These are phyloP conservation scores for Fusarium multiceps DNA, from an alignment of 2,329 filamentous ascomycete genomes.

Conservation along the genomic window DNA sequence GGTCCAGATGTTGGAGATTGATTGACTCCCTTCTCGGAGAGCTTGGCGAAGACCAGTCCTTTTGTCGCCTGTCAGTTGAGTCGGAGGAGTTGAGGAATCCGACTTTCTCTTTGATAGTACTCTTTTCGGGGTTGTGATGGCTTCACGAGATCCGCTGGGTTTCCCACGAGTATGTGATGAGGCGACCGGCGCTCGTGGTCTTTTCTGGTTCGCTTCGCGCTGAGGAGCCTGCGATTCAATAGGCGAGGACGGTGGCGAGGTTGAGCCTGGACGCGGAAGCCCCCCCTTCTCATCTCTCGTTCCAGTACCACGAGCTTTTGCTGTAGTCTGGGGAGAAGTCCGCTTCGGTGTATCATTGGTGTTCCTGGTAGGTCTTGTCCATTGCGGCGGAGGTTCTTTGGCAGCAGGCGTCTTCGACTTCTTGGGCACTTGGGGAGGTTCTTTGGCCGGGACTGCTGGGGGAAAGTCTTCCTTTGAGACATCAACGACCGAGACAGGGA, in stretches of 20 bases:
- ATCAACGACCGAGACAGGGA: conserved; percentile 45
- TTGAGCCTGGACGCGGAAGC: conserved; percentile 13
- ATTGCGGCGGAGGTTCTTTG: conserved; percentile 28
- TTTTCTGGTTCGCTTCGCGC: conserved; percentile 44
- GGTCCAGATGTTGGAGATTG: conserved; percentile 61
- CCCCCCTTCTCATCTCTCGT: conserved; percentile 24
- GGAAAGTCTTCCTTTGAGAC: conserved; percentile 40
- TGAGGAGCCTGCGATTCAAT: conserved; percentile 21
- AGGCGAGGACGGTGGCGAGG: conserved; percentile 24
- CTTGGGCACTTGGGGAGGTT: conserved; percentile 26
- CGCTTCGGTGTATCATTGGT: conserved; percentile 15
- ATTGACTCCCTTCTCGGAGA: conserved; percentile 62
- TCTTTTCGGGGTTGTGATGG: conserved; percentile 16
- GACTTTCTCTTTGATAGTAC: conserved; percentile 40
- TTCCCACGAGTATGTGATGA: conserved; percentile 46
- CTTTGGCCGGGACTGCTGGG: conserved; percentile 10
- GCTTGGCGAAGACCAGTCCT: conserved; percentile 61
- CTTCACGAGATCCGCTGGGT: conserved; percentile 38
- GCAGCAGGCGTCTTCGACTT: conserved; percentile 7
- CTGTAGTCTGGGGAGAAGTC: conserved; percentile 2
- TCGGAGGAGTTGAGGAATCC: conserved; percentile 20
- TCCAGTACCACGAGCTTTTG: conserved; percentile 5
- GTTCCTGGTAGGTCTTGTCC: conserved; percentile 14
- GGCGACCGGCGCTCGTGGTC: conserved; percentile 33
- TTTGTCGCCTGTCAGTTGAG: conserved; percentile 53